Percentiles rank a stretch among this genome's conserved stretches.
Evolutionary conservation across 2,329 filamentous ascomycete genomes (phyloP).

Genomic region (Stachybotrys echinatus): DNA sequence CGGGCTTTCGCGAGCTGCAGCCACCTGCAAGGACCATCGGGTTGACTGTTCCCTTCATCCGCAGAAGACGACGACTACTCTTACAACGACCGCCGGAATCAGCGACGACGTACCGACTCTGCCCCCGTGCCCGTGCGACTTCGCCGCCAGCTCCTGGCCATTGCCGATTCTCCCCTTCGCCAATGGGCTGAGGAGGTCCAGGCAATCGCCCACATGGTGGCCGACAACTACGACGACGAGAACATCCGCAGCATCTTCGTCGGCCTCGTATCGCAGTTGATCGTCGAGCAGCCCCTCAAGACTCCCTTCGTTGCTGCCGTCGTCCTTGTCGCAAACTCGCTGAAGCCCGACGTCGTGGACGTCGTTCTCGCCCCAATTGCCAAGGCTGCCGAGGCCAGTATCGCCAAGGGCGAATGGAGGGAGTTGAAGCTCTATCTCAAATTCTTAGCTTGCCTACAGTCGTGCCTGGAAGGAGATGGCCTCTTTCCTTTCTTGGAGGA

Average conservation of each 20-base stretch:
- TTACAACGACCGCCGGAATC: conserved; percentile 67
- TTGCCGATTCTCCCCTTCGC: conserved; percentile 77
- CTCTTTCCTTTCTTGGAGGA: conserved; percentile 81
- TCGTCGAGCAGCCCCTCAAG: conserved; percentile 91
- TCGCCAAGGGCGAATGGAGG: conserved; percentile 76
- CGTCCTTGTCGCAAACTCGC: conserved; percentile 71
- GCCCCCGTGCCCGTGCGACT: conserved; percentile 63
- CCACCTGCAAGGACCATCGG: too few species aligned
- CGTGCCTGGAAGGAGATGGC: conserved; percentile 75
- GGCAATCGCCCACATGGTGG: conserved; percentile 68
- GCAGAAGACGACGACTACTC: conserved; percentile 71
- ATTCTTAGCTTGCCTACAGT: conserved; percentile 82
- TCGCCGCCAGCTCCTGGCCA: conserved; percentile 70
- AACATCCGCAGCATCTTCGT: conserved; percentile 70
- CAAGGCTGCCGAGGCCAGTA: conserved; percentile 57
- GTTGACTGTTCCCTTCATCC: too few species aligned
- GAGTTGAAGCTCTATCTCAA: conserved; percentile 87
- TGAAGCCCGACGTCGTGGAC: conserved; percentile 68
- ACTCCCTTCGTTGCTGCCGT: conserved; percentile 90
- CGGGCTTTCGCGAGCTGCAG: too few species aligned
- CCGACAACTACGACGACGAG: conserved; percentile 81
- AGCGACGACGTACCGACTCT: conserved; percentile 69
- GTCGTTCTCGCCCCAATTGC: conserved; percentile 63
- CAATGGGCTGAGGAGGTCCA: conserved; percentile 74
- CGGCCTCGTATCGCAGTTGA: conserved; percentile 68